Percentiles rank a stretch among this genome's conserved stretches.
Conservation (phyloP, 139 green algal species). For the Tetratostichococcus sp. region DNA sequence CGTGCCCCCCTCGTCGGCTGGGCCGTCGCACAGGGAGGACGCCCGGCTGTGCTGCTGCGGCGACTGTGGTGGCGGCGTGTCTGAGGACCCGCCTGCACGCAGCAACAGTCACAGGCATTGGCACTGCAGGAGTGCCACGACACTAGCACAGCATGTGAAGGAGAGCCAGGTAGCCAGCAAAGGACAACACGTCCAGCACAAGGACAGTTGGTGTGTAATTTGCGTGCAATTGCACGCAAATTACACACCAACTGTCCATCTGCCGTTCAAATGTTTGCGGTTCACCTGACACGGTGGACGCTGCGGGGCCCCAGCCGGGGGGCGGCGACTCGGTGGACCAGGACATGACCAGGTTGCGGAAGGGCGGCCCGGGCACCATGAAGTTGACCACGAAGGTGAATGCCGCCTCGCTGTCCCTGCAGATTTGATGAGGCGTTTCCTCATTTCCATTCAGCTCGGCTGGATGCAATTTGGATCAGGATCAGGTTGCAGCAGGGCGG, state of each 20-base stretch:
- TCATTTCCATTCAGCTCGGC: neutral
- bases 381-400: slow-evolving; percentile 55
- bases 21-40: neutral
- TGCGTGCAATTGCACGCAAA: too few relatives aligned
- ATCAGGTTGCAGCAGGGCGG: slow-evolving; percentile 26
- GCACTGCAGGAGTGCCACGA: too few relatives aligned
- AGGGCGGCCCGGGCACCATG: slow-evolving; percentile 44
- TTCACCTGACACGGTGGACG: neutral
- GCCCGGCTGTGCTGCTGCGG: neutral
- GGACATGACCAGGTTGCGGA: slow-evolving; percentile 26
- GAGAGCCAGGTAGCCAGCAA: too few relatives aligned
- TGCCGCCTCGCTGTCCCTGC: slow-evolving; percentile 30
- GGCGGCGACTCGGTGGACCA: slow-evolving; percentile 25
- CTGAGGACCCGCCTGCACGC: neutral
- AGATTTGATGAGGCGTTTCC: neutral
- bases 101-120: slow-evolving; percentile 1
- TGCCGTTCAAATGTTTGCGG: too few relatives aligned
- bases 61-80: too few relatives aligned
- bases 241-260: too few relatives aligned
- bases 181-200: too few relatives aligned
- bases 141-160: too few relatives aligned
- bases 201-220: too few relatives aligned
- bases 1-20: neutral
- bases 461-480: too few relatives aligned
- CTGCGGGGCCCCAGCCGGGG: neutral